These are phyloP conservation scores for Boletus sp. DNA, from an alignment of 768 basidiomycete genomes.

Conservation along the genomic window DNA sequence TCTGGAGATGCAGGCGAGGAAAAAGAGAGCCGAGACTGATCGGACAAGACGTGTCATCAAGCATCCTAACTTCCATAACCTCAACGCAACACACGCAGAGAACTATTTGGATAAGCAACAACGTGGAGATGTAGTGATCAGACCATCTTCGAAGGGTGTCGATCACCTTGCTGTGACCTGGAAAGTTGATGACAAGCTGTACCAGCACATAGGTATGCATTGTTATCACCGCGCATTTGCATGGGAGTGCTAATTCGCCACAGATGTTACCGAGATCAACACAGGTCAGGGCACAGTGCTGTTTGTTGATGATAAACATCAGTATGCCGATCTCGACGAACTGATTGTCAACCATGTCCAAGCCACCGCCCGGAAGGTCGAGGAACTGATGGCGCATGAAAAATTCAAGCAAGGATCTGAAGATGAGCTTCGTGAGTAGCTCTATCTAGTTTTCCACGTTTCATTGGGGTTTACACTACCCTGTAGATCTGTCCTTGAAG, in stretches of 20 bases:
- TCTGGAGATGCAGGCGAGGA: constrained; percentile 69
- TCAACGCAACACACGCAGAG: constrained; percentile 89
- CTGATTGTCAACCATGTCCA: constrained; percentile 95
- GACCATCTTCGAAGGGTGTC: constrained; percentile 91
- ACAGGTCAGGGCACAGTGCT: constrained; percentile 69
- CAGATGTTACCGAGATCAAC: constrained; percentile 83
- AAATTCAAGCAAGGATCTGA: constrained; percentile 89
- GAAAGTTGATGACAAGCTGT: constrained; percentile 96
- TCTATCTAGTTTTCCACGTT: neutral
- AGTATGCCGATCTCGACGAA: constrained; percentile 93
- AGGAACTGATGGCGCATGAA: constrained; percentile 93
- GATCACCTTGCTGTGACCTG: constrained; percentile 97
- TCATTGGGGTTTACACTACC: neutral
- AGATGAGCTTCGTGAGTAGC: constrained; percentile 83
- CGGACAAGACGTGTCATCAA: constrained; percentile 85
- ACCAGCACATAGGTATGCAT: constrained; percentile 88
- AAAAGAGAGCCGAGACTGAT: constrained; percentile 82
- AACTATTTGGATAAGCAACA: constrained; percentile 85
- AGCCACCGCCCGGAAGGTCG: constrained; percentile 88
- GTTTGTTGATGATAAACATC: constrained; percentile 73
- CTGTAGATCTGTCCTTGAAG: constrained; percentile 77
- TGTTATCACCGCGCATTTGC: neutral
- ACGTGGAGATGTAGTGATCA: constrained; percentile 92
- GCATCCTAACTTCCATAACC: constrained; percentile 97
- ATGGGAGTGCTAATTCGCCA: constrained; percentile 2